phyloP scores from a whole-genome alignment of 2,329 filamentous ascomycete species.

The Cryphonectria parasitica region DNA sequence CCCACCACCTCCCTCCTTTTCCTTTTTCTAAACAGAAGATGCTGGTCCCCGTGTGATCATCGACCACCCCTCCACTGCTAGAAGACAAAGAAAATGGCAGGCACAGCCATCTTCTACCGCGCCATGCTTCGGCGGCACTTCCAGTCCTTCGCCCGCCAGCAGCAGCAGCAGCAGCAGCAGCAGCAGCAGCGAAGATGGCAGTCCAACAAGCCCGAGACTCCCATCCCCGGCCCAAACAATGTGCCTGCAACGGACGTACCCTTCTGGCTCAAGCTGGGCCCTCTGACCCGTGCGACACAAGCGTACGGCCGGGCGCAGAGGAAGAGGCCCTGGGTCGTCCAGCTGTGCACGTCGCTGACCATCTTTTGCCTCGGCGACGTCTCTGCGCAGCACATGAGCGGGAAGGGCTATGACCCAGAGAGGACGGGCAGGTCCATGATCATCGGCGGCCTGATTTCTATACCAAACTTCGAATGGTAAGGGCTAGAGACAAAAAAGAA shows the following conservation, averaged over 20 bases:
- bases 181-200: constrained; percentile 37
- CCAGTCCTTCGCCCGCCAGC: constrained; percentile 31
- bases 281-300: constrained; percentile 55
- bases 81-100: constrained; percentile 30
- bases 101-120: constrained; percentile 32
- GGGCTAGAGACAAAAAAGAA: constrained; percentile 31
- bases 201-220: constrained; percentile 33
- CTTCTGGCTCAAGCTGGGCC: constrained; percentile 62
- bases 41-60: background rate
- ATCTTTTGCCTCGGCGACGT: constrained; percentile 82
- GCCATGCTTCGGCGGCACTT: constrained; percentile 37
- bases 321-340: constrained; percentile 75
- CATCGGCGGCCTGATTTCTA: constrained; percentile 73
- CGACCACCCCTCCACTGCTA: background rate
- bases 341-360: constrained; percentile 73
- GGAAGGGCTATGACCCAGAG: constrained; percentile 66
- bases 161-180: constrained; percentile 37
- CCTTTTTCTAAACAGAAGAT: background rate
- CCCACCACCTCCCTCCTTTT: background rate
- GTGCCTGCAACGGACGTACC: constrained; percentile 43
- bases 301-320: constrained; percentile 74
- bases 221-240: constrained; percentile 49
- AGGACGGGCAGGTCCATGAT: constrained; percentile 72
- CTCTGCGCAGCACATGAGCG: constrained; percentile 71
- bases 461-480: constrained; percentile 84